Evolutionary conservation across 495 filamentous ascomycete genomes (phyloP), one percentile per base, ranked within the genome.

Genomic region (Hypoxylon lenormandii): DNA sequence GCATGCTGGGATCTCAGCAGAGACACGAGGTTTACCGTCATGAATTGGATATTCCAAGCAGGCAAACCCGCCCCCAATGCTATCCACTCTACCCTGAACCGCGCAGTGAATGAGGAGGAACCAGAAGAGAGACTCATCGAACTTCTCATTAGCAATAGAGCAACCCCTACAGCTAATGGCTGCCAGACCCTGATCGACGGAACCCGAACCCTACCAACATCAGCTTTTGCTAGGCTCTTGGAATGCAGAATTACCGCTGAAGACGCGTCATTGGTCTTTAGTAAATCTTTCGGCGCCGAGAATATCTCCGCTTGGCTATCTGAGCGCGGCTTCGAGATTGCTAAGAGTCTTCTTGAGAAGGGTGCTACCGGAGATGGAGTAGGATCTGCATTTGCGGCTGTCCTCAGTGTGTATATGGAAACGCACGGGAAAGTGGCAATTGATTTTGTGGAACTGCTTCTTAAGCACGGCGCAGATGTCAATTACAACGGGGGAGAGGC

Each of bases 181-280:
- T 84, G 82, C 60, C 76, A 81, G 74, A 78, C 80, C 13, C 52
- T 84, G 45, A 73, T 81, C 3, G 81, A 83, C 38, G 81, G 80
- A 1, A 70, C 74, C 0, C 70, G 72, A 60, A 72, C 71, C 5
- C 56, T 79, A 5, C 38, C 73, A 7, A 47, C 74, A 3, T 73
- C 78, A 8, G 62, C 80, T n/a, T 73, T 84, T 30, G 53, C 65
- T 7, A 60, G 77, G 37, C 61, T 84, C 13, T 40, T 84, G 22
- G 74, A 79, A 6, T 56, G 49, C 3, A 69, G 74, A 1, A 76
- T 81, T 11, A 70, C 77, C 0, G 55, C 55, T 12, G 70, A 78
- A 58, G 79, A 84, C 57, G 58, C 78, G 1, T 78, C 74, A 0
- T 77, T 79, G 70, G 70, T 73, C 5, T 82, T 81, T 46, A 56